Evolutionary conservation across 1,139 yeast genomes (phyloP).

Genomic region (Candida sojae): DNA sequence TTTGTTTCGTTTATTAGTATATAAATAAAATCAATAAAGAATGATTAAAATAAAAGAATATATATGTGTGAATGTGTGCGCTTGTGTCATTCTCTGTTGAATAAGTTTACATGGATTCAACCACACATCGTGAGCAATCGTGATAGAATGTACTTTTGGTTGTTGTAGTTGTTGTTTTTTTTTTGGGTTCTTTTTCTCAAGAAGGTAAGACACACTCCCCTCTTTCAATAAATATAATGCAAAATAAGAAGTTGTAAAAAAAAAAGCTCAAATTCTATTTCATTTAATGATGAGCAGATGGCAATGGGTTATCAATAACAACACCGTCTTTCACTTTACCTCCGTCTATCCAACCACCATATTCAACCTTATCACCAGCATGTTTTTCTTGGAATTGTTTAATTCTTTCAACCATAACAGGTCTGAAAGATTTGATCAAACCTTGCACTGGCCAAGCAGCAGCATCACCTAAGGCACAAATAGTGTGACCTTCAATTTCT

Average conservation of each 20-base stretch:
- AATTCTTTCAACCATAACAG: conserved; percentile 75
- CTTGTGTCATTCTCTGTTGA: background rate
- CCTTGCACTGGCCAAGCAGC: conserved; percentile 95
- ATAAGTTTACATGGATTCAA: background rate
- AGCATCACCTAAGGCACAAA: conserved; percentile 90
- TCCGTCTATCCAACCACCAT: conserved; percentile 79
- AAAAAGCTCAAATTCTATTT: background rate
- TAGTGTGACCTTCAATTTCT: conserved; percentile 87
- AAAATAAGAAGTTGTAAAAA: background rate
- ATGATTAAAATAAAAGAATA: background rate
- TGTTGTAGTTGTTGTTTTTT: background rate
- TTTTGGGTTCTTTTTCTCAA: background rate
- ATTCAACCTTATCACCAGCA: conserved; percentile 42
- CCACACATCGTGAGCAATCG: background rate
- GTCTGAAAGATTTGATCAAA: conserved; percentile 77
- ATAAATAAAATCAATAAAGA: background rate
- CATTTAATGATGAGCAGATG: conserved; percentile 33
- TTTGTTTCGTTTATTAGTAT: background rate
- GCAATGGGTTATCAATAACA: conserved; percentile 64
- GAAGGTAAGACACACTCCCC: background rate
- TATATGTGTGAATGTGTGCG: background rate
- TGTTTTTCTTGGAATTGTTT: conserved; percentile 41
- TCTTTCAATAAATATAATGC: background rate
- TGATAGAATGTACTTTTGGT: background rate
- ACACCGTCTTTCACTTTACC: conserved; percentile 65